Base-by-base conservation (phyloP, 2,329 filamentous ascomycete genomes). In the Conoideocrella luteorostrata region DNA sequence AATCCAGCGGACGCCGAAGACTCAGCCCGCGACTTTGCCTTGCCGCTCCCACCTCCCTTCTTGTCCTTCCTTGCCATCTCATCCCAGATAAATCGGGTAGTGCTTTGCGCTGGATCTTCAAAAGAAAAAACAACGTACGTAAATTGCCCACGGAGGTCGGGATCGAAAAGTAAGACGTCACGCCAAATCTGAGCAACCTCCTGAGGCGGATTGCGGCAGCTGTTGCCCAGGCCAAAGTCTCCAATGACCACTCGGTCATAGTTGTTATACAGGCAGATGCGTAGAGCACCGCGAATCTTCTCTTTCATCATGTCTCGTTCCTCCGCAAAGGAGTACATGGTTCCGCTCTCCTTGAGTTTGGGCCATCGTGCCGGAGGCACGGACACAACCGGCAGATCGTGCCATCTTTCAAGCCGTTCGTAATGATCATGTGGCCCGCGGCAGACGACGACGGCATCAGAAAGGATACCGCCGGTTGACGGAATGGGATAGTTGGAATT, bases 281-380 rank as follows among this genome's bases (percentile, higher is more conserved):
- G 75, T 15, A 89, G 74, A 3, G 84, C 80, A 2, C 79, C 77
- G 18, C 80, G 77, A 61, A 89, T 82, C 64, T 88, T 88, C 54
- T 84, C 80, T 54, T 74, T 75, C 65, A 87, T 84, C 59, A 88
- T 72, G 51, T 85, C 79, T 48, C 77, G 77, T 63, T 89, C 86
- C 54, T 82, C 72, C 4, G 72, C 69, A 61, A 90, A 89, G 0
- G 82, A 84, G 63, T 88, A 89, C 50, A 77, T 78, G 48, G 70
- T 71, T n/a, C 80, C 81, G 39, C 72, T 70, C 47, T 80, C 77
- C 53, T 81, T 81, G 30, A 89, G 74, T 62, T 88, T 88, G 15
- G 86, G 86, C 64, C 84, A 79, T 20, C 82, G 77, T 7, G 83
- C 79, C 9, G 86, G 84, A 18, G 82, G 77, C 17, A 88, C 80